Conservation (phyloP, 257 asterid genomes). For the Linderniella brevidens region DNA sequence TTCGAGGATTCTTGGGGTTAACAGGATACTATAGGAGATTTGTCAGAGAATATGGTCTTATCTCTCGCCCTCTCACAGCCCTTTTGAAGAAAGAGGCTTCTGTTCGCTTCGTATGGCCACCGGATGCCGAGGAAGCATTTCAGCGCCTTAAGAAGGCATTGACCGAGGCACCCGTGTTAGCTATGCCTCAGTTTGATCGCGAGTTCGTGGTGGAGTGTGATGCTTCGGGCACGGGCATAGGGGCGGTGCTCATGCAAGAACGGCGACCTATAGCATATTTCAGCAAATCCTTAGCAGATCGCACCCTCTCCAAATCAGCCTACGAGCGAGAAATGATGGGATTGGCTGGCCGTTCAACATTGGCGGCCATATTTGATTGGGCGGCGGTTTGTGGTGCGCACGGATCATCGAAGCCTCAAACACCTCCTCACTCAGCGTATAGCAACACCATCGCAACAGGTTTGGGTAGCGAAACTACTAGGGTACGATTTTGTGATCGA, state of each 20-base stretch:
- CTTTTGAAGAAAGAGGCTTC: not conserved
- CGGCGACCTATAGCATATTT: not conserved
- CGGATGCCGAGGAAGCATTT: not conserved
- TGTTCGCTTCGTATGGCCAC: not conserved
- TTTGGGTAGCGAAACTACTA: too few relatives aligned
- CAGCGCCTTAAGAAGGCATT: not conserved
- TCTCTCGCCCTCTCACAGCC: not conserved
- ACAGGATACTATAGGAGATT: slow-evolving; percentile 1
- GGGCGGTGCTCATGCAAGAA: not conserved
- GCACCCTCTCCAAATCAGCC: not conserved
- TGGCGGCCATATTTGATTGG: too few relatives aligned
- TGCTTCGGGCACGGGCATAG: not conserved
- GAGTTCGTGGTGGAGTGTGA: not conserved
- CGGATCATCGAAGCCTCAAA: too few relatives aligned
- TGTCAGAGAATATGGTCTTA: not conserved
- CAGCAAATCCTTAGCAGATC: not conserved
- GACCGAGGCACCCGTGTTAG: not conserved
- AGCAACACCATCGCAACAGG: too few relatives aligned
- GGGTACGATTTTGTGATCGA: too few relatives aligned
- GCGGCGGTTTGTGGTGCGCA: too few relatives aligned
- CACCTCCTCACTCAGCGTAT: too few relatives aligned
- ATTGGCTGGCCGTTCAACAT: too few relatives aligned
- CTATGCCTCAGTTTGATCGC: not conserved
- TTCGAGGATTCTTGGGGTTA: slow-evolving; percentile 2
- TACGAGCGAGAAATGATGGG: too few relatives aligned